Base-by-base conservation (phyloP, 176 grass and related monocot genomes). In the Phoenix roebelenii region DNA sequence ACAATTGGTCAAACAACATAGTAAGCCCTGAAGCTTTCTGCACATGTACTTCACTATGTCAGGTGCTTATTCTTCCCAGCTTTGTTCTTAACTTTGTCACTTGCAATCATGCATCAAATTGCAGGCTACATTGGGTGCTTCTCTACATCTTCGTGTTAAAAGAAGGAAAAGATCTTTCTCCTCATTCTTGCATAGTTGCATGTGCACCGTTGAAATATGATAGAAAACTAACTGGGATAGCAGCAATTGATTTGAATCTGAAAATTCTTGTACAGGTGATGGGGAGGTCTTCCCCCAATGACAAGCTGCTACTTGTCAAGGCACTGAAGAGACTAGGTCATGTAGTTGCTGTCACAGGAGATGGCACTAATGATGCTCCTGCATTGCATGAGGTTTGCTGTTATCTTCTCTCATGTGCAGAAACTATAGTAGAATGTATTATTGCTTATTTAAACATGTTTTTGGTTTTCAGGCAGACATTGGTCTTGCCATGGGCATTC, bases 361-460 rank as follows among this genome's bases (percentile, higher is more conserved):
- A 98, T 67, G 93, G 93, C 23, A 92, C 87, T 61, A 98, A 98
- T 48, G 93, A 98, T 70, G 93, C 93, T 85, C 93, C 93, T 59
- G 87, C 93, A 57, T 67, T 98, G 49, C 78, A 92, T 7, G 93
- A 98, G 87, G 93, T 98, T 57, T 32, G 32, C 20, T 4, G 53
- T 54, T 15, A 52, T 7, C 15, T 59, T 71, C 18, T 4, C 28
- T 63, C 23, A 15, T 66, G 50, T 22, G 7, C 35, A 14, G 35
- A 44, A 44, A 1, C 35, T 14, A 44, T 44, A 44, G 12, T 44
- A 44, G 9, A 44, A 12, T 9, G 35, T 44, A 44, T 16, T 22
- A 52, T 22, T 16, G 10, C 4, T 72, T 22, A 16, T 16, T 50
- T 59, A 26, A 16, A 18, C 26, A 51, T 69, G 25, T 23, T 65